Percentiles rank a stretch among this genome's conserved stretches.
Conservation (phyloP, 805 yeast species). For the Groenewaldozyma salmanticensis region DNA sequence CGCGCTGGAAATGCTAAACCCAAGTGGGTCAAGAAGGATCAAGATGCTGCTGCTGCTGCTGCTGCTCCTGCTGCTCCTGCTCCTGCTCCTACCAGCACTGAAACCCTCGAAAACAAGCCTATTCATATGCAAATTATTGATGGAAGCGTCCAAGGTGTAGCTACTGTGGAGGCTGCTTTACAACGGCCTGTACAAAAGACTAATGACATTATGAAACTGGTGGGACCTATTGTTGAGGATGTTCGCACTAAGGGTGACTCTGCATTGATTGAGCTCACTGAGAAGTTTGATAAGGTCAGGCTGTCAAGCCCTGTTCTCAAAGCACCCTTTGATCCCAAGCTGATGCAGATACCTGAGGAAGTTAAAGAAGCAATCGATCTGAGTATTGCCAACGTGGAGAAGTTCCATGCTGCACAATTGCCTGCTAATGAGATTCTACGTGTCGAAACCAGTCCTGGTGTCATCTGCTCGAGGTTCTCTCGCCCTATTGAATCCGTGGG, state of each 20-base stretch:
- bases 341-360: conserved; percentile 63
- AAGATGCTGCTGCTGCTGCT: conserved; percentile 13
- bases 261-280: conserved; percentile 83
- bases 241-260: conserved; percentile 74
- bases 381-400: conserved; percentile 78
- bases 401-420: conserved; percentile 85
- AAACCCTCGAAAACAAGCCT: conserved; percentile 1
- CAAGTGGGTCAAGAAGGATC: conserved; percentile 41
- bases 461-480: conserved; percentile 85
- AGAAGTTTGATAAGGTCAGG: conserved; percentile 79
- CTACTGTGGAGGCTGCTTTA: conserved; percentile 50
- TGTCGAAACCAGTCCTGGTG: conserved; percentile 94
- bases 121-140: conserved; percentile 45
- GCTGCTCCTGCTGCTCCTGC: conserved; percentile 14
- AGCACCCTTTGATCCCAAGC: conserved; percentile 80
- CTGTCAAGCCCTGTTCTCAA: conserved; percentile 61
- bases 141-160: too few relatives aligned
- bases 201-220: conserved; percentile 84
- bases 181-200: conserved; percentile 95
- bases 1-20: conserved; percentile 95
- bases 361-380: conserved; percentile 80
- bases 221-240: conserved; percentile 75
- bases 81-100: conserved; percentile 11
- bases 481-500: conserved; percentile 94
- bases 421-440: conserved; percentile 47